These are phyloP conservation scores for Gossypium rotundifolium DNA, from an alignment of 345 rosid species.

Conservation along the genomic window DNA sequence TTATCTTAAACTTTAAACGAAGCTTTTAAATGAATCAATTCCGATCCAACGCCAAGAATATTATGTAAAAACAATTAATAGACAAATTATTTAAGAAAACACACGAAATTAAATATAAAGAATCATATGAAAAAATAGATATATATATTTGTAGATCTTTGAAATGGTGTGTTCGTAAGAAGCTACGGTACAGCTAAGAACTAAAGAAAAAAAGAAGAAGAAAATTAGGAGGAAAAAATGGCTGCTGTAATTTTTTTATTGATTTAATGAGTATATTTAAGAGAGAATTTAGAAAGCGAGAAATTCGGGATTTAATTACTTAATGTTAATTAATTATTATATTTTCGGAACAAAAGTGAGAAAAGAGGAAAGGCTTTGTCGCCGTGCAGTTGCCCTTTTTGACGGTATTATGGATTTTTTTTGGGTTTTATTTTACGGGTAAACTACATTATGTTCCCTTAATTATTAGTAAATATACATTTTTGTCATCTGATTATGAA, in stretches of 20 bases:
- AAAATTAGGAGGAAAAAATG: neutral
- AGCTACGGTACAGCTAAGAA: conserved; percentile 28
- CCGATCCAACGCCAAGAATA: conserved; percentile 7
- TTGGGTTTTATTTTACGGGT: no score
- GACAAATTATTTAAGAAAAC: neutral
- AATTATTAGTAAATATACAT: no score
- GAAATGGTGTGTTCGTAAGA: conserved; percentile 19
- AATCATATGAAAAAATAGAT: neutral
- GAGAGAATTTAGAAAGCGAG: conserved; percentile 1
- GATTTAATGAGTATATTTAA: neutral
- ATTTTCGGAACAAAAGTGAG: conserved; percentile 6
- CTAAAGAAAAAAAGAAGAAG: neutral
- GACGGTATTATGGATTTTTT: conserved; percentile 9
- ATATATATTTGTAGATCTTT: neutral
- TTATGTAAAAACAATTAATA: neutral
- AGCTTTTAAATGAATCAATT: neutral
- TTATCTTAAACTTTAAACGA: neutral
- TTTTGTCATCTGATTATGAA: no score
- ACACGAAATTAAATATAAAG: neutral
- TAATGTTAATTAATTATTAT: neutral
- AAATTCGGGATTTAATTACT: neutral
- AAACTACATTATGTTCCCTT: no score
- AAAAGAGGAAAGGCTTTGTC: neutral
- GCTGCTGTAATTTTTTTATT: neutral
- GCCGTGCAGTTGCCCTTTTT: neutral